Evolutionary conservation across 2,329 filamentous ascomycete species (phyloP).

Genomic region (Aspergillus vadensis): DNA sequence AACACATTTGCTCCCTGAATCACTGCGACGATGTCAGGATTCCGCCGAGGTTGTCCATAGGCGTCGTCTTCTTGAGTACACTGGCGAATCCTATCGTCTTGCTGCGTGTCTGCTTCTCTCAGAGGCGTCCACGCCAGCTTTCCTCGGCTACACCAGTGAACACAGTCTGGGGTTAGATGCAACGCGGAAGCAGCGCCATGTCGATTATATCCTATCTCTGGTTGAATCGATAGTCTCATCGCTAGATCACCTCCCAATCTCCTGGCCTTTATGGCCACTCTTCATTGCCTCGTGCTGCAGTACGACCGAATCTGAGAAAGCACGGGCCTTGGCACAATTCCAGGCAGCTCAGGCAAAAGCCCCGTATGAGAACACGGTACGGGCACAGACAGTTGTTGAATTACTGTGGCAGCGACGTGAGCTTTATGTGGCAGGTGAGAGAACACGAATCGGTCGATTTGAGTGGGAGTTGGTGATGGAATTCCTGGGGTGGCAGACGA

Average conservation of each 20-base stretch:
- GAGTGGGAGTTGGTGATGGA: constrained; percentile 7
- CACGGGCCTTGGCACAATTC: neutral
- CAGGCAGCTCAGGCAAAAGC: constrained; percentile 1
- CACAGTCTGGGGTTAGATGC: neutral
- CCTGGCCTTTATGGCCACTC: constrained; percentile 7
- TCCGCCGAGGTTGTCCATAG: neutral
- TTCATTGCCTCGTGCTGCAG: constrained; percentile 5
- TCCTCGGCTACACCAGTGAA: neutral
- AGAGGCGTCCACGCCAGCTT: constrained; percentile 1
- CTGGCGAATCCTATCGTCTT: constrained; percentile 2
- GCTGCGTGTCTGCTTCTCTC: constrained; percentile 5
- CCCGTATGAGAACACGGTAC: constrained; percentile 2
- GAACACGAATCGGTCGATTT: neutral
- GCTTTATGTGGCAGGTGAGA: neutral
- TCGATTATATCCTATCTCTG: neutral
- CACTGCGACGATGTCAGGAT: neutral
- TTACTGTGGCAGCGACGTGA: constrained; percentile 1
- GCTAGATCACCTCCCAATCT: neutral
- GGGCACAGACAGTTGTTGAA: constrained; percentile 5
- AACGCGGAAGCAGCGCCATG: neutral
- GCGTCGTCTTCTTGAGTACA: constrained; percentile 1
- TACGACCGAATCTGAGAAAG: neutral
- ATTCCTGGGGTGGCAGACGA: constrained; percentile 9
- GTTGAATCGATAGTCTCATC: neutral
- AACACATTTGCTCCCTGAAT: neutral